A percentile compares a stretch with the other conserved stretches of the same genome.
Evolutionary conservation across 106 monocot species (phyloP).

Genomic region (Hemerocallis citrina): DNA sequence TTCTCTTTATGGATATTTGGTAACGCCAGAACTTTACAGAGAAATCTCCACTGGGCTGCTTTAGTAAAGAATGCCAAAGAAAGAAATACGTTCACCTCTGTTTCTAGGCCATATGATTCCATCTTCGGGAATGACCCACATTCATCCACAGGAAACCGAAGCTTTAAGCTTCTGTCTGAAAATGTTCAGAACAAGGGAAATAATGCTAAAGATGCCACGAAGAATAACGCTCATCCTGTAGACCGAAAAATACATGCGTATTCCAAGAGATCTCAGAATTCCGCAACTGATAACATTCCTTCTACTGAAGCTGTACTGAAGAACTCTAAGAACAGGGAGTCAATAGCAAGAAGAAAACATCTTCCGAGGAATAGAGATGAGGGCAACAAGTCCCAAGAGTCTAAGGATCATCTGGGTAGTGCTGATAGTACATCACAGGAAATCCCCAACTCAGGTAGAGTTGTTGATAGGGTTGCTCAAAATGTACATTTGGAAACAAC

Average conservation of each 20-base stretch:
- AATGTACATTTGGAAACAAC: conserved; percentile 7
- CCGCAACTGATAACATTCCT: not conserved
- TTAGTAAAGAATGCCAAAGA: conserved; percentile 64
- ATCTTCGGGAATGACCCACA: conserved; percentile 24
- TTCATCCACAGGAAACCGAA: conserved; percentile 8
- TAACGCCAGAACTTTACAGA: conserved; percentile 76
- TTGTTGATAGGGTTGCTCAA: not conserved
- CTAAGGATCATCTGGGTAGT: conserved; percentile 1
- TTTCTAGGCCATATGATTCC: conserved; percentile 52
- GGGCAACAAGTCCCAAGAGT: conserved; percentile 6
- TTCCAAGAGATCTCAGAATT: conserved; percentile 2
- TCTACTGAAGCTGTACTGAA: not conserved
- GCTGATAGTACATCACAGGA: conserved; percentile 1
- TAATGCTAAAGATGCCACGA: not conserved
- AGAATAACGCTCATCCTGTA: conserved; percentile 7
- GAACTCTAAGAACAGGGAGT: conserved; percentile 1
- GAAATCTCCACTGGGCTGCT: conserved; percentile 72
- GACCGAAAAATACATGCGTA: conserved; percentile 9
- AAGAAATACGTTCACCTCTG: conserved; percentile 64
- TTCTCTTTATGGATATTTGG: conserved; percentile 93
- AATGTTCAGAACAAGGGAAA: not conserved
- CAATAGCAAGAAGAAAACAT: not conserved
- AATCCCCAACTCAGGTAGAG: not conserved
- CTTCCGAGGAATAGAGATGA: conserved; percentile 7
- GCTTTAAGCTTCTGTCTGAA: conserved; percentile 10